Evolutionary conservation across 169 alveolate genomes (phyloP), one percentile per base, ranked within the genome.

Genomic region (Eimeria acervulina): DNA sequence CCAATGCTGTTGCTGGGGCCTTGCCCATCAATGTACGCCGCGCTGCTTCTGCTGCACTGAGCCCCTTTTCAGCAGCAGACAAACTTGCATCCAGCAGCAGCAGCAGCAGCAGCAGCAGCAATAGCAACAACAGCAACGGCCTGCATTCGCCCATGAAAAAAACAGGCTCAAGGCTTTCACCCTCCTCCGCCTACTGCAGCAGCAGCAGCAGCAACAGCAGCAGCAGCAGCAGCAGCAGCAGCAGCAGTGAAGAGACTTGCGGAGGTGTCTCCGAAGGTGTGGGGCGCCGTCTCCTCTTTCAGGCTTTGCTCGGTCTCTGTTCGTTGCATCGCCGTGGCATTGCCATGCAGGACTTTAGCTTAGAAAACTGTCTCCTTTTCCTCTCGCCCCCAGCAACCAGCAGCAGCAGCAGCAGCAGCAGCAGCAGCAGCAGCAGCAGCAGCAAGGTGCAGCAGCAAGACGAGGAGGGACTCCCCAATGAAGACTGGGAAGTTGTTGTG

Each of bases 321-420:
- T 80, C 90, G 28, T n/a, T 80, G 90, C 90, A 80, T 52, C 90
- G 90, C 70, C 63, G 90, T 6, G 97, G 97, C 42, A 85, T 96
- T 85, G 97, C 97, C 59, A 28, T 96, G 89, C 97, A 96, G 52
- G 97, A 96, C 93, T 96, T 96, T 47, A 94, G 96, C 74, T 44
- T 96, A 10, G 97, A 96, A 74, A 96, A 96, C 87, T 94, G 97
- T 66, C 92, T 96, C n/a, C 68, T 96, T 5, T 96, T 80, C 31
- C 70, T 76, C 21, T 92, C 94, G 42, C 61, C 61, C 31, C 94
- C 59, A 10, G 55, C 38, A n/a, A 80, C n/a, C 40, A 31, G 70
- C 70, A 26, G 70, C 68, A 90, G 63, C 51, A 26, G 38, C 15
- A 81, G 42, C 63, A 68, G 40, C 78, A 68, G 78, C 78, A 68